Conservation (phyloP, 2,329 filamentous ascomycete genomes). For the Paraphaeosphaeria sporulosa region DNA sequence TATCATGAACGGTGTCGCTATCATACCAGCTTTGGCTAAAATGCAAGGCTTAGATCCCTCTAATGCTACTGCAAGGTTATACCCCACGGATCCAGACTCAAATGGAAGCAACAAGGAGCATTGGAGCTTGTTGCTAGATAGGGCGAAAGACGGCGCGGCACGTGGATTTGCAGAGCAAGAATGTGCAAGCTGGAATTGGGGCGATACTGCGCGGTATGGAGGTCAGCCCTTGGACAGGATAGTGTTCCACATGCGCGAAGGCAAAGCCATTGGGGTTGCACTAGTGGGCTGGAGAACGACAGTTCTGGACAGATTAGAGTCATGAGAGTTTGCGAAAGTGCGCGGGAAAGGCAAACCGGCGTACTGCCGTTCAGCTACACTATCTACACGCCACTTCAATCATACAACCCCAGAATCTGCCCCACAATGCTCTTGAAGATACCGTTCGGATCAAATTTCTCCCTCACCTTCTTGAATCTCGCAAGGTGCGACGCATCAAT, state of each 20-base stretch:
- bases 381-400: neutral
- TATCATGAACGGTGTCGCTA: conserved; percentile 26
- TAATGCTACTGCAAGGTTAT: conserved; percentile 29
- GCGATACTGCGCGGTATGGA: conserved; percentile 28
- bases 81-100: conserved; percentile 31
- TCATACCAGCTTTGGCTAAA: conserved; percentile 24
- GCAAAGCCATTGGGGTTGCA: conserved; percentile 17
- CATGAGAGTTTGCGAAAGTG: neutral
- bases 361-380: neutral
- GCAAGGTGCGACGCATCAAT: conserved; percentile 56
- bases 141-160: conserved; percentile 6
- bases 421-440: conserved; percentile 59
- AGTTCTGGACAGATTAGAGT: neutral
- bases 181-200: conserved; percentile 31
- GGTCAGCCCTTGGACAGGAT: conserved; percentile 30
- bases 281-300: conserved; percentile 12
- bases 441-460: conserved; percentile 59
- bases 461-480: conserved; percentile 58
- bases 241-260: conserved; percentile 18
- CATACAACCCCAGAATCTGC: conserved; percentile 56
- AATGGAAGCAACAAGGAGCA: conserved; percentile 19
- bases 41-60: conserved; percentile 14
- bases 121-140: conserved; percentile 30
- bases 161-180: conserved; percentile 28
- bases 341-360: too few species aligned